These are phyloP conservation scores for Apiospora sp. DNA, from an alignment of 2,329 filamentous ascomycete species.

Conservation along the genomic window DNA sequence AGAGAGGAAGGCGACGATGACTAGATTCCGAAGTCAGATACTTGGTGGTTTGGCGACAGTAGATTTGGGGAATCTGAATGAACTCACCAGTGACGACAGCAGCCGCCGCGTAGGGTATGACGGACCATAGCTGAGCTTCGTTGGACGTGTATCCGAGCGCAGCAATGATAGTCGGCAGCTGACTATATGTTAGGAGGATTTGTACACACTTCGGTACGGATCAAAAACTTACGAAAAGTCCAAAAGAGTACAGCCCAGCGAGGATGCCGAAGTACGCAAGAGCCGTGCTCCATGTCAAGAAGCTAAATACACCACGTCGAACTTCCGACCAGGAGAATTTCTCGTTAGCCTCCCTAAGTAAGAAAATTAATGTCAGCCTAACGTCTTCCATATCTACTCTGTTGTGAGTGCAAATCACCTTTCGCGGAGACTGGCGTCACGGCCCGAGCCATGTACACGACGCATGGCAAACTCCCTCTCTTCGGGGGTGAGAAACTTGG, in stretches of 20 bases:
- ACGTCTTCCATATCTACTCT: not conserved
- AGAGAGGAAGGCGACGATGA: slow-evolving; percentile 63
- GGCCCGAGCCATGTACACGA: slow-evolving; percentile 45
- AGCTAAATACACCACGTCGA: slow-evolving; percentile 63
- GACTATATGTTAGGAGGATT: not conserved
- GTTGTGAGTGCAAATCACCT: not conserved
- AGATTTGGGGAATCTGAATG: too few relatives aligned
- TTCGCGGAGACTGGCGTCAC: not conserved
- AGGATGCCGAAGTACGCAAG: slow-evolving; percentile 67
- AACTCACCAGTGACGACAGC: slow-evolving; percentile 59
- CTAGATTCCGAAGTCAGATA: slow-evolving; percentile 37
- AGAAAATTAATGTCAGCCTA: slow-evolving; percentile 25
- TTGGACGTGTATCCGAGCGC: slow-evolving; percentile 63
- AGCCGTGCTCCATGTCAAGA: slow-evolving; percentile 70
- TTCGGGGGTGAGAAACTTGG: slow-evolving; percentile 59
- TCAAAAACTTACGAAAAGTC: slow-evolving; percentile 62
- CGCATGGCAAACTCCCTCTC: slow-evolving; percentile 59
- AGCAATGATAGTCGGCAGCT: slow-evolving; percentile 71
- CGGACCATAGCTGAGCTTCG: slow-evolving; percentile 68
- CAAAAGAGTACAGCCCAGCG: slow-evolving; percentile 68
- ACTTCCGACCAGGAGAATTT: slow-evolving; percentile 69
- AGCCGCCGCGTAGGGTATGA: slow-evolving; percentile 70
- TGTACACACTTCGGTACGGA: not conserved
- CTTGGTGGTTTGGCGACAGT: not conserved
- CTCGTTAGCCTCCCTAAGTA: slow-evolving; percentile 48